Base-by-base conservation (phyloP, 83 land plant genomes). In the Diphasiastrum complanatum region DNA sequence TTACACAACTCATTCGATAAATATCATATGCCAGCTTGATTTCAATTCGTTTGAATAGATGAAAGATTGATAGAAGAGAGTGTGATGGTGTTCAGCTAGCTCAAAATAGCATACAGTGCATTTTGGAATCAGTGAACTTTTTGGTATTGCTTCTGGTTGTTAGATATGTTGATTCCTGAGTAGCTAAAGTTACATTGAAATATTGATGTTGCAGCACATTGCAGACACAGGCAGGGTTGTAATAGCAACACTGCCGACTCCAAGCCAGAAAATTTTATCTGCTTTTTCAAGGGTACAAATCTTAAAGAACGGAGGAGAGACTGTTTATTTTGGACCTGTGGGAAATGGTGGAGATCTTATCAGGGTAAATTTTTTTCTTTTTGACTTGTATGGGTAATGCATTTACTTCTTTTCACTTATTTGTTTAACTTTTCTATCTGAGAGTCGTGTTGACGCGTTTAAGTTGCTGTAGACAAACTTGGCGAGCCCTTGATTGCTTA, bases 171-270 rank as follows among this genome's bases (percentile, higher is more conserved):
- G 20, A 20, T 46, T n/a, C n/a, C n/a, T n/a, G n/a, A n/a, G n/a
- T n/a, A n/a, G n/a, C n/a, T n/a, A n/a, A n/a, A n/a, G n/a, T n/a
- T n/a, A n/a, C n/a, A n/a, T n/a, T n/a, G n/a, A n/a, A 45, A 5
- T 64, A 2, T 3, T 22, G 2, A 2, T 60, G 12, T 29, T 60
- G 55, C 73, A 69, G 66, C 64, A 27, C 4, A 50, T 69, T 16
- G 72, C 76, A 14, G 36, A 59, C 5, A 67, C 70, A 11, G 76
- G 76, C 8, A 66, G 71, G 41, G 20, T 60, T 27, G 61, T 73
- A 5, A 45, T 73, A 10, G 2, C 51, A 22, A 61, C 65, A 20
- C 26, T 67, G 30, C 62, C 41, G 16, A 31, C 49, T 18, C 76
- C 72, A 5, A 73, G 51, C 33, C 47, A 50, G 11, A 26, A 65